Evolutionary conservation across 2,329 filamentous ascomycete species (phyloP).

Genomic region (Colletotrichum theobromicola): DNA sequence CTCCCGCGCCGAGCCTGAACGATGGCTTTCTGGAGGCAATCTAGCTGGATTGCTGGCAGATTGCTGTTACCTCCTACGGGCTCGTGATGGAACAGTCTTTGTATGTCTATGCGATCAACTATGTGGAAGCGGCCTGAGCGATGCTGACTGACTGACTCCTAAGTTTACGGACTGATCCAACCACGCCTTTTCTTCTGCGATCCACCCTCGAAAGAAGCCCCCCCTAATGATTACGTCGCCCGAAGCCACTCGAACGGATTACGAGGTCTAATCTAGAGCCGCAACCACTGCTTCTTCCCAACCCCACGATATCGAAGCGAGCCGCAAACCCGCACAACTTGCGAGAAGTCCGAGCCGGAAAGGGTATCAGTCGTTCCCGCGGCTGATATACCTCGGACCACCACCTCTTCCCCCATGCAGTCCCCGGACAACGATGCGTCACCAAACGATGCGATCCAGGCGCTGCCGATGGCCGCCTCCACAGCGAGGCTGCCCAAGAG

Average conservation of each 20-base stretch:
- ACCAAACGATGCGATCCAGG: slow-evolving; percentile 71
- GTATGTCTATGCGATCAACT: background rate
- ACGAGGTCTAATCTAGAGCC: slow-evolving; percentile 4
- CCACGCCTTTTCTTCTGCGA: background rate
- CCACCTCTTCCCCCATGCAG: slow-evolving; percentile 67
- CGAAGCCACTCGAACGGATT: background rate
- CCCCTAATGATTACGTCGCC: slow-evolving; percentile 16
- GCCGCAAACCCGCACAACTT: background rate
- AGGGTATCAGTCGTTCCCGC: slow-evolving; percentile 12
- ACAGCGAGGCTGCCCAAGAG: slow-evolving; percentile 66
- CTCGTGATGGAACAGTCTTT: slow-evolving; percentile 13
- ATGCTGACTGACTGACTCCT: background rate
- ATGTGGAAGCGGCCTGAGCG: background rate
- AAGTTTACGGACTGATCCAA: background rate
- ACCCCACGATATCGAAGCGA: background rate
- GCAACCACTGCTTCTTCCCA: background rate
- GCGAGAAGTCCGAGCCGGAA: slow-evolving; percentile 8
- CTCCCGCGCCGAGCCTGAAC: slow-evolving; percentile 6
- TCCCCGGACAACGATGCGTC: slow-evolving; percentile 67
- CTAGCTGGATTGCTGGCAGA: background rate
- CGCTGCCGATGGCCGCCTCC: slow-evolving; percentile 71
- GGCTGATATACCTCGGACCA: slow-evolving; percentile 6
- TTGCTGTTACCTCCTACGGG: background rate
- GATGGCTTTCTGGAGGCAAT: background rate
- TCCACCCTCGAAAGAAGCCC: background rate